A percentile compares a stretch with the other conserved stretches of the same genome.
Evolutionary conservation across 148 eudicot species (phyloP).

Genomic region (Suaeda aralocaspica): DNA sequence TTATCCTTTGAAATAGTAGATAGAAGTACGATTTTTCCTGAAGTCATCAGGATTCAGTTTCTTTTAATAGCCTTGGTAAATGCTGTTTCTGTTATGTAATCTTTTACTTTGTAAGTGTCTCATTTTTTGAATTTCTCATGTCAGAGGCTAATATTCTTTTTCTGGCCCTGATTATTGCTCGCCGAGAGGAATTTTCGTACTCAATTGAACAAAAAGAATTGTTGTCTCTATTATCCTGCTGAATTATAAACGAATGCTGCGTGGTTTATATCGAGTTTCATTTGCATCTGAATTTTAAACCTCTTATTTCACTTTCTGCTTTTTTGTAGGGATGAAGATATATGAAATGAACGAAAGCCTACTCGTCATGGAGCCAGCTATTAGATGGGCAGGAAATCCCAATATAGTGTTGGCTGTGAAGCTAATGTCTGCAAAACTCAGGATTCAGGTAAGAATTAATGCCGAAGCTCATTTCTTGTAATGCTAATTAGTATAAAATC

Average conservation of each 20-base stretch:
- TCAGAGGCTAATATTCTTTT: background rate
- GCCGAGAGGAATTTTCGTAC: background rate
- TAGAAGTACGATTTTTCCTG: background rate
- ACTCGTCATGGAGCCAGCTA: constrained; percentile 77
- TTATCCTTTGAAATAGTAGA: background rate
- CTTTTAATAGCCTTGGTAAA: background rate
- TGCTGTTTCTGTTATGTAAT: background rate
- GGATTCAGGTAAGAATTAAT: constrained; percentile 52
- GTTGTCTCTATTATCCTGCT: background rate
- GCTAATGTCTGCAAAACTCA: constrained; percentile 44
- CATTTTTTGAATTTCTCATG: background rate
- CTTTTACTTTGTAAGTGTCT: background rate
- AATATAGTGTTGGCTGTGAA: constrained; percentile 57
- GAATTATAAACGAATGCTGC: background rate
- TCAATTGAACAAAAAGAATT: background rate
- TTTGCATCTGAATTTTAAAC: no score
- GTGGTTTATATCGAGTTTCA: background rate
- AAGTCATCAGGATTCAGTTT: background rate
- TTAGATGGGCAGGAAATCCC: constrained; percentile 92
- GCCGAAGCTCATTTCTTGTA: background rate
- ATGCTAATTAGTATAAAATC: background rate
- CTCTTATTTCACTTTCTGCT: background rate
- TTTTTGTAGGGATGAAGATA: constrained; percentile 62
- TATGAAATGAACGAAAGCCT: constrained; percentile 80
- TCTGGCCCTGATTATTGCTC: background rate